Evolutionary conservation across 495 filamentous ascomycete species (phyloP).

Genomic region (Clavariopsis aquatica): DNA sequence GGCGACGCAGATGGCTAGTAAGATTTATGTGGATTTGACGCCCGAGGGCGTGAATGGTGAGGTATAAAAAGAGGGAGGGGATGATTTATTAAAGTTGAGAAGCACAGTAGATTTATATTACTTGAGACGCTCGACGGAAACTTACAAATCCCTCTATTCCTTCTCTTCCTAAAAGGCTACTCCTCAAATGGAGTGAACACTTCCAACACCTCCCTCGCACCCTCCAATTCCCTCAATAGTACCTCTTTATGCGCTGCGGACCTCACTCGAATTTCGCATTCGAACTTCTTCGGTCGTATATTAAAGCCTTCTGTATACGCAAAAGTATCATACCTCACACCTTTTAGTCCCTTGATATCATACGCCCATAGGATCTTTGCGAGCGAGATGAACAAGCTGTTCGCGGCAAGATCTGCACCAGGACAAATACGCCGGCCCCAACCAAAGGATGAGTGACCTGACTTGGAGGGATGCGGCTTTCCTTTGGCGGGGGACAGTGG

Average conservation of each 20-base stretch:
- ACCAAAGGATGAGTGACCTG: conserved; percentile 53
- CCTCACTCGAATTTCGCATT: conserved; percentile 39
- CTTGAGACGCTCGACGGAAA: no score
- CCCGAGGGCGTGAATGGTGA: neutral
- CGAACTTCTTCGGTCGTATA: conserved; percentile 42
- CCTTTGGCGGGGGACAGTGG: conserved; percentile 24
- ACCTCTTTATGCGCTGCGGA: conserved; percentile 38
- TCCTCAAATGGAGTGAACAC: conserved; percentile 43
- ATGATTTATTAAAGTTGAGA: neutral
- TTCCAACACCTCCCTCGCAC: conserved; percentile 38
- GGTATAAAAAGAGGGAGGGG: neutral
- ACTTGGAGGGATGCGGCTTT: conserved; percentile 48
- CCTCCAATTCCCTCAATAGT: conserved; percentile 35
- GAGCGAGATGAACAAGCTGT: conserved; percentile 43
- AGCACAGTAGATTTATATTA: neutral
- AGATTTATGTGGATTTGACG: conserved; percentile 24
- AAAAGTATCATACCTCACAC: conserved; percentile 41
- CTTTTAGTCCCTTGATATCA: conserved; percentile 39
- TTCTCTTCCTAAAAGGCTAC: conserved; percentile 3
- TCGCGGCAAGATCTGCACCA: conserved; percentile 43
- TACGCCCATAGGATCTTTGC: conserved; percentile 44
- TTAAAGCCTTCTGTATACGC: conserved; percentile 47
- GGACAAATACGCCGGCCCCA: conserved; percentile 49
- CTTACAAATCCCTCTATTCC: no score
- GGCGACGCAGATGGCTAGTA: conserved; percentile 1